phyloP scores from a whole-genome alignment of 2,329 filamentous ascomycete genomes.

The Blastomyces gilchristii region DNA sequence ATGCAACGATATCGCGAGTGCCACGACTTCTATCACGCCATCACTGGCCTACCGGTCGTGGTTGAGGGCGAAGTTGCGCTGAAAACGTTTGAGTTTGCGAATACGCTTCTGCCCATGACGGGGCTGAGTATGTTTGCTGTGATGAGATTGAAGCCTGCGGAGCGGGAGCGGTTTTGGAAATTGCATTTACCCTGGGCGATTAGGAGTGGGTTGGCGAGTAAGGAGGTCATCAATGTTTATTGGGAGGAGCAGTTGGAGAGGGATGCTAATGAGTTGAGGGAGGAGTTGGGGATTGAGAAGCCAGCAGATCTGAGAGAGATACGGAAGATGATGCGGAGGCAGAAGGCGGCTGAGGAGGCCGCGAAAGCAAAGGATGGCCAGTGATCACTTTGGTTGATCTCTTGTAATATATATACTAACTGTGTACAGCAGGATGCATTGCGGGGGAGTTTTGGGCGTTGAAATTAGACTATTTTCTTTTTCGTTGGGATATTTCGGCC shows the following conservation, averaged over 20 bases:
- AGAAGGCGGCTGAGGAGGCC: slow-evolving; percentile 51
- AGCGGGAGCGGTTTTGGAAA: slow-evolving; percentile 55
- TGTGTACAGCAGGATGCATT: slow-evolving; percentile 1
- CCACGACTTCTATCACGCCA: slow-evolving; percentile 94
- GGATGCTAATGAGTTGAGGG: slow-evolving; percentile 65
- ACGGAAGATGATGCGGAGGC: slow-evolving; percentile 57
- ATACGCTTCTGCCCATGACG: slow-evolving; percentile 91
- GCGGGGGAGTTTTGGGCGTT: slow-evolving; percentile 2
- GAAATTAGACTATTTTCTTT: not conserved
- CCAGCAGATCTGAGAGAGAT: slow-evolving; percentile 78
- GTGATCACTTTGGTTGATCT: slow-evolving; percentile 1
- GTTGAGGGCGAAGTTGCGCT: slow-evolving; percentile 96
- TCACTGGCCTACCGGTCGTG: slow-evolving; percentile 81
- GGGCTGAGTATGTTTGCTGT: slow-evolving; percentile 70
- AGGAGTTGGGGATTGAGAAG: slow-evolving; percentile 69
- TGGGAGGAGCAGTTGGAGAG: slow-evolving; percentile 92
- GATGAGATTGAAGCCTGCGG: slow-evolving; percentile 51
- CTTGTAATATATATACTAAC: slow-evolving; percentile 4
- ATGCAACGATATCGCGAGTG: slow-evolving; percentile 97
- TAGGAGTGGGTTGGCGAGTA: slow-evolving; percentile 62
- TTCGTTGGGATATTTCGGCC: not conserved
- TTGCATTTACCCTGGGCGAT: slow-evolving; percentile 78
- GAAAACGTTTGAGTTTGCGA: slow-evolving; percentile 95
- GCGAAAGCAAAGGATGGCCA: slow-evolving; percentile 8
- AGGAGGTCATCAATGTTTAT: slow-evolving; percentile 88